These are phyloP conservation scores for Ailanthus altissimus DNA, from an alignment of 345 rosid genomes.

Conservation along the genomic window DNA sequence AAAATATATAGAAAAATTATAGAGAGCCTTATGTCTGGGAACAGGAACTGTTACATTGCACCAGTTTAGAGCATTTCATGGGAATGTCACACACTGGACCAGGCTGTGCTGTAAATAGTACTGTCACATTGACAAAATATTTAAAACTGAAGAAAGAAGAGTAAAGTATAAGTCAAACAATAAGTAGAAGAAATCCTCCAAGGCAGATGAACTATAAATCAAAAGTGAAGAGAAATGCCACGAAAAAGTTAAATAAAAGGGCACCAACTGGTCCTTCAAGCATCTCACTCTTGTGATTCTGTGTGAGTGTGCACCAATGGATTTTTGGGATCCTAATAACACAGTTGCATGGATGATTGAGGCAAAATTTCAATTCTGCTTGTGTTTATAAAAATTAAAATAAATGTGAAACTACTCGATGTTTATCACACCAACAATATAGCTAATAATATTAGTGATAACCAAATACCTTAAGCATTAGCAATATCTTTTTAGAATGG, in stretches of 20 bases:
- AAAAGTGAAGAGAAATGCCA: background rate
- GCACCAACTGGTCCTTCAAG: background rate
- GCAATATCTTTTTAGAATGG: too few relatives aligned
- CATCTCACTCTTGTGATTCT: background rate
- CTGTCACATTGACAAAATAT: background rate
- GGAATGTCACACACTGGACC: background rate
- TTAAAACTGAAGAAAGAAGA: background rate
- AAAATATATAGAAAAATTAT: background rate
- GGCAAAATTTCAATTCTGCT: background rate
- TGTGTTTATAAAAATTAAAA: too few relatives aligned
- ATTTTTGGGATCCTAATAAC: background rate
- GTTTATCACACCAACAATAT: too few relatives aligned
- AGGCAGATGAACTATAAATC: background rate
- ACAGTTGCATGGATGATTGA: background rate
- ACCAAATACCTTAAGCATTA: too few relatives aligned
- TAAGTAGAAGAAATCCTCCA: background rate
- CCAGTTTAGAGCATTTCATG: background rate
- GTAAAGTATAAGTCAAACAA: too few relatives aligned
- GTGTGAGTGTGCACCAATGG: background rate
- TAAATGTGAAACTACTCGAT: too few relatives aligned
- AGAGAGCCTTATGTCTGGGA: background rate
- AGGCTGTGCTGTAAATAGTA: background rate
- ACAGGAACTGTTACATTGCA: background rate
- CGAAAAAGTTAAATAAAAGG: background rate
- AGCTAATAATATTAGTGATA: too few relatives aligned